Evolutionary conservation across 2,329 filamentous ascomycete genomes (phyloP), one percentile per base, ranked within the genome.

Genomic region (Trichophyton benhamiae): DNA sequence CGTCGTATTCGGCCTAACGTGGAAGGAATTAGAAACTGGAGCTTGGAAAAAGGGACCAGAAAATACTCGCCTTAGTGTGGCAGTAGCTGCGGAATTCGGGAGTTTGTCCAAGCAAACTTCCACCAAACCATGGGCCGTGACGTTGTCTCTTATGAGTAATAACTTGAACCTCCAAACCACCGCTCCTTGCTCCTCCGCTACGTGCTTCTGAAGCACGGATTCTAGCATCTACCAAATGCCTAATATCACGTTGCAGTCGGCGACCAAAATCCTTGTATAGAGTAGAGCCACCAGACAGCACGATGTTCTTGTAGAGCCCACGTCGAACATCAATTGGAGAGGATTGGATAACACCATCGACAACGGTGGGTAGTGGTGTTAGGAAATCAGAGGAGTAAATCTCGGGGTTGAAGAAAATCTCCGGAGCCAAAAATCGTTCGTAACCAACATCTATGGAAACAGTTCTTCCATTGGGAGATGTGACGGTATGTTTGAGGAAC

Each of bases 381-480:
- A 99, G 79, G 80, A 99, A 99, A 74, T 99, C 94, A 67, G 92
- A 97, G 64, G 90, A 96, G 82, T 97, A 97, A 71, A 99, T 99
- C 78, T 99, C 94, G 33, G 94, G 94, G 77, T 99, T 99, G 84
- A 99, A 99, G 78, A 99, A 99, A 72, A 99, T 99, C 76, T 99
- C 94, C 25, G 95, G 95, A 1, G 94, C 94, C 63, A 99, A 82
- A 82, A 99, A 99, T 38, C 94, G 88, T 76, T 99, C 94, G 77
- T 97, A 99, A 60, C 94, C 94, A 60, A 99, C 89, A 70, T 99
- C 95, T 55, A 99, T 90, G 1, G 80, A 83, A 22, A 92, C 86
- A 68, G 88, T 86, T 68, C 88, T 87, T 65, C 94, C 94, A 68
- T 91, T 92, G 27, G 91, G 87, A 63, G 94, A 86, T 62, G 84